A percentile compares a stretch with the other conserved stretches of the same genome.
phyloP scores from a whole-genome alignment of 495 filamentous ascomycete species.

The Talaromyces adpressus region DNA sequence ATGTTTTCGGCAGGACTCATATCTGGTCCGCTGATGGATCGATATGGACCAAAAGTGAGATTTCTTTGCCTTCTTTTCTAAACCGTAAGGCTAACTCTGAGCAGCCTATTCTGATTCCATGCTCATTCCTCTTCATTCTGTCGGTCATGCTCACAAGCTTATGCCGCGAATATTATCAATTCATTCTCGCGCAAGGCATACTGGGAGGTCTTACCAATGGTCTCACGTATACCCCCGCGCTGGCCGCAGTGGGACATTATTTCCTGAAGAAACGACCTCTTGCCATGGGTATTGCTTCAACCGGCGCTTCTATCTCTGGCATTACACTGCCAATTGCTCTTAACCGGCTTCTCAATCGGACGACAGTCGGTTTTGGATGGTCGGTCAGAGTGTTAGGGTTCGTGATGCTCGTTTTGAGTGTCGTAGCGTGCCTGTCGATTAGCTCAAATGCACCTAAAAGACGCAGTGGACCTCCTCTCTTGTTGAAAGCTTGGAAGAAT shows the following conservation, averaged over 20 bases:
- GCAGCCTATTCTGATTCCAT: conserved; percentile 12
- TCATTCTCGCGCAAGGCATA: conserved; percentile 49
- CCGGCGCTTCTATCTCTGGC: conserved; percentile 30
- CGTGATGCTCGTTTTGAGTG: conserved; percentile 43
- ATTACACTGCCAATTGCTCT: conserved; percentile 23
- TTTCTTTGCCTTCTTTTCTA: background rate
- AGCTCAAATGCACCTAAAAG: conserved; percentile 24
- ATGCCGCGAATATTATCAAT: conserved; percentile 48
- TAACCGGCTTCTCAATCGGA: conserved; percentile 17
- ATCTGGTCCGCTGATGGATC: conserved; percentile 22
- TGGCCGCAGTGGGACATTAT: conserved; percentile 24
- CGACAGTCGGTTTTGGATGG: conserved; percentile 46
- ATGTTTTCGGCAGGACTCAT: conserved; percentile 21
- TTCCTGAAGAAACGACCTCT: conserved; percentile 27
- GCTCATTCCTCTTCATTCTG: conserved; percentile 19
- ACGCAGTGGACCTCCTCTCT: conserved; percentile 24
- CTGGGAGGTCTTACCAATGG: conserved; percentile 33
- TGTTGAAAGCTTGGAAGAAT: conserved; percentile 21
- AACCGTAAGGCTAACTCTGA: background rate
- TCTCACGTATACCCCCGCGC: conserved; percentile 25
- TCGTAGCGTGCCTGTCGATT: conserved; percentile 31
- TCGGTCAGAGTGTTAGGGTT: conserved; percentile 58
- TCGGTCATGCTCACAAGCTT: conserved; percentile 44
- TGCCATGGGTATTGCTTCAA: conserved; percentile 26
- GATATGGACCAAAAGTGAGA: conserved; percentile 15